Evolutionary conservation across 257 asterid species (phyloP).

Genomic region (Salvia rosmarinus): DNA sequence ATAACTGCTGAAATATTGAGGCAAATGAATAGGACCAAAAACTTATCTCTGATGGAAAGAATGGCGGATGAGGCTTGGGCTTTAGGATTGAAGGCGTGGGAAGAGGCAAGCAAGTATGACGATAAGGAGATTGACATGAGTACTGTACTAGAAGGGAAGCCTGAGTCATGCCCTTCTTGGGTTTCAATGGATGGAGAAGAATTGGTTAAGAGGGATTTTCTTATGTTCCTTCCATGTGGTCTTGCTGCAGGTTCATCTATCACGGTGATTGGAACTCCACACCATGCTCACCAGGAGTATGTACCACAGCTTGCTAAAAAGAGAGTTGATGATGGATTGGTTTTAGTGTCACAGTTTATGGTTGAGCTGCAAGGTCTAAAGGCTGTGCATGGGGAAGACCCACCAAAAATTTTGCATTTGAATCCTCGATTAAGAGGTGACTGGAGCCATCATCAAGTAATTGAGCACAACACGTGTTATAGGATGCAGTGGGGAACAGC

Average conservation of each 20-base stretch:
- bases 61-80: constrained; percentile 94
- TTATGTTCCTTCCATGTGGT: constrained; percentile 95
- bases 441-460: constrained; percentile 93
- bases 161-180: constrained; percentile 95
- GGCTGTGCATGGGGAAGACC: constrained; percentile 96
- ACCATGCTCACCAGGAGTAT: constrained; percentile 80
- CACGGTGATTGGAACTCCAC: constrained; percentile 91
- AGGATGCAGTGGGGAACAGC: constrained; percentile 98
- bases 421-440: constrained; percentile 97
- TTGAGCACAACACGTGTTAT: constrained; percentile 94
- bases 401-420: constrained; percentile 92
- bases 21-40: constrained; percentile 52
- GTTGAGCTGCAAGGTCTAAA: constrained; percentile 94
- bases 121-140: constrained; percentile 65
- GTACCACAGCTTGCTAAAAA: constrained; percentile 78
- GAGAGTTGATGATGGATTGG: constrained; percentile 61
- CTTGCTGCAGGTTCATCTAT: constrained; percentile 97
- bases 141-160: constrained; percentile 82
- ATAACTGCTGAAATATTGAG: constrained; percentile 64
- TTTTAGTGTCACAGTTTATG: constrained; percentile 85
- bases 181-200: constrained; percentile 70
- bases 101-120: constrained; percentile 68
- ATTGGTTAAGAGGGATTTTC: constrained; percentile 50
- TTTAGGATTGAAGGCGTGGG: constrained; percentile 88
- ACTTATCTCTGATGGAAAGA: constrained; percentile 62